These are phyloP conservation scores for Pythium brachiatum DNA, from an alignment of 352 stramenopile genomes.

Conservation along the genomic window DNA sequence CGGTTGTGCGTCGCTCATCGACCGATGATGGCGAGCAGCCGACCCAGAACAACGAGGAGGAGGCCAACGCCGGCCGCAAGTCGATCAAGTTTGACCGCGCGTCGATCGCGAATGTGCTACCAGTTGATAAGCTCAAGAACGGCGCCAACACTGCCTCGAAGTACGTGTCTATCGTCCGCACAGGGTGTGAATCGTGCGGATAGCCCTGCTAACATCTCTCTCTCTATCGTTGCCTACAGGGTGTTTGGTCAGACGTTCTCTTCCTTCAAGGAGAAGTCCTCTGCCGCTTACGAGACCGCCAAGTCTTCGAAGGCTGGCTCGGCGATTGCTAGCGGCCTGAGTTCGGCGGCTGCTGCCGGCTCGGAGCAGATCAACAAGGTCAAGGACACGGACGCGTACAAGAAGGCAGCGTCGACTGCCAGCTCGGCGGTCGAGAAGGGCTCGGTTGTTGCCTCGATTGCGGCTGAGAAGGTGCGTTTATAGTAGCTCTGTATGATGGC, in stretches of 20 bases:
- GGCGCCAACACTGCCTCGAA: constrained; percentile 74
- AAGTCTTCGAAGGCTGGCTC: constrained; percentile 77
- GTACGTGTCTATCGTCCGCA: constrained; percentile 28
- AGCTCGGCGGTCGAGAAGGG: constrained; percentile 59
- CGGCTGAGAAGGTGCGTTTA: constrained; percentile 57
- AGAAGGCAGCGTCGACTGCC: constrained; percentile 68
- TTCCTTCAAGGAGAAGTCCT: constrained; percentile 74
- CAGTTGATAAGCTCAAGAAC: constrained; percentile 89
- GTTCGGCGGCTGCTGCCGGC: constrained; percentile 50
- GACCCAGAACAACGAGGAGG: constrained; percentile 32
- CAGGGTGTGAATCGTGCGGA: neutral
- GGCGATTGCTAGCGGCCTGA: constrained; percentile 63
- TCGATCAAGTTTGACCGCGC: constrained; percentile 43
- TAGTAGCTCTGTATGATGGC: neutral
- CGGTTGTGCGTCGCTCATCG: constrained; percentile 28
- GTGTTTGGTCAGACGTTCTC: constrained; percentile 67
- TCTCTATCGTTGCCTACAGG: constrained; percentile 26
- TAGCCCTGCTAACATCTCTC: neutral
- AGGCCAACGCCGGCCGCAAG: constrained; percentile 28
- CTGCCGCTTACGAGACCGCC: constrained; percentile 62
- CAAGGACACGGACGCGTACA: constrained; percentile 83
- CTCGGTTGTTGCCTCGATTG: constrained; percentile 60
- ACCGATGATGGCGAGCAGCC: constrained; percentile 35
- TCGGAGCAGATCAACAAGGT: constrained; percentile 80
- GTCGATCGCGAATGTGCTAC: constrained; percentile 75